Evolutionary conservation across 805 yeast species (phyloP), one percentile per base, ranked within the genome.

Genomic region (Lipomyces starkeyi): DNA sequence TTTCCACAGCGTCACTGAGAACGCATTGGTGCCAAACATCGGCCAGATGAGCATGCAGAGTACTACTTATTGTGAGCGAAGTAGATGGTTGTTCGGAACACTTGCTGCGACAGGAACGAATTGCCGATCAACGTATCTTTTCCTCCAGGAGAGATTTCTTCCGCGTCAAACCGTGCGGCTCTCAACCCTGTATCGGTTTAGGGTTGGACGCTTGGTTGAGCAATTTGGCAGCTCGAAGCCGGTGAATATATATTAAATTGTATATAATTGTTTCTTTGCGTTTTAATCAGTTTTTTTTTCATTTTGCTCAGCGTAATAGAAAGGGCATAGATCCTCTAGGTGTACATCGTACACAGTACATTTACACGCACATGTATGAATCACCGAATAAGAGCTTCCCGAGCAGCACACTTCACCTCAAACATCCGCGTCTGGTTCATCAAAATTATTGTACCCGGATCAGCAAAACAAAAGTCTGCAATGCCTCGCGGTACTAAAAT

Each of bases 381-480:
- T n/a, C 20, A 43, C 54, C 37, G 17, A 14, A 58, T 20, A n/a
- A 22, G 63, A 5, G 70, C 73, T 8, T 72, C 73, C 34, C 3
- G 22, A 9, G 73, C 68, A 25, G 29, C 49, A 61, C 70, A 47
- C 9, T 43, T 34, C 20, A 56, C 71, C 29, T 73, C 74, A 32
- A 52, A 64, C n/a, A 73, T 67, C 35, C 69, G 55, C 40, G 59
- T 63, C 64, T 74, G 75, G 57, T 72, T 72, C 43, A 74, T 71
- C 58, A 73, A 43, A 27, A 73, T 63, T 13, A 73, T 47, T 3
- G 69, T 59, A 20, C 75, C 75, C 5, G 66, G 67, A 53, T 74
- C 75, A 2, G 73, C 64, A 56, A 74, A 74, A 47, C 72, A 67
- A 56, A 74, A 73, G 59, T 74, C 74, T 37, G 77, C 75, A 25